phyloP scores from a whole-genome alignment of 306 rosid genomes.

The Cucumis sativus region Cucumber_9930_V3 NC_026657.2:33615001-33615500 shows the following conservation, averaged over 20 bases:
- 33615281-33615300: constrained; percentile 64
- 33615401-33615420: constrained; percentile 41
- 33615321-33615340: constrained; percentile 64
- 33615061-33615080: not conserved
- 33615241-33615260: constrained; percentile 53
- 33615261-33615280: constrained; percentile 47
- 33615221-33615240: constrained; percentile 89
- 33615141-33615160: not conserved
- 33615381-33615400: constrained; percentile 92
- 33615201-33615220: constrained; percentile 99
- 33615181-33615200: constrained; percentile 16
- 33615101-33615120: not conserved
- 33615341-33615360: constrained; percentile 95
- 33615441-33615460: not conserved
- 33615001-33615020: not conserved
- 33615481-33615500: constrained; percentile 72
- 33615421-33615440: constrained; percentile 22
- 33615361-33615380: constrained; percentile 99
- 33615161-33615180: not conserved
- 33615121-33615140: not conserved
- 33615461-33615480: not conserved
- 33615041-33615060: not conserved
- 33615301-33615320: constrained; percentile 85
- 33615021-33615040: not conserved
- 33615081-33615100: not conserved